Evolutionary conservation across 2,329 filamentous ascomycete genomes (phyloP).

Genomic region (Monilinia laxa): DNA sequence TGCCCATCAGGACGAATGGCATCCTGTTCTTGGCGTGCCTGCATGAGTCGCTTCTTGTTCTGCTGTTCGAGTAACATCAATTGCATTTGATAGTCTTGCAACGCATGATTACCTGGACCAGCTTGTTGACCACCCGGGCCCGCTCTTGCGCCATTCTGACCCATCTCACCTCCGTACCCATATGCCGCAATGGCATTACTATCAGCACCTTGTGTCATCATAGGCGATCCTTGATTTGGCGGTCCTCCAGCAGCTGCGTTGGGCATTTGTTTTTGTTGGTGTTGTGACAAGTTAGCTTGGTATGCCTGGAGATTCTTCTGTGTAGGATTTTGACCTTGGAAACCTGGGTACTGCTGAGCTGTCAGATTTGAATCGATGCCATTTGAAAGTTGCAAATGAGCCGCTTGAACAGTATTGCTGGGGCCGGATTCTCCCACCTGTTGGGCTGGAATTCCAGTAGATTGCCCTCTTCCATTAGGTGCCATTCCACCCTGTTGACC

Average conservation of each 20-base stretch:
- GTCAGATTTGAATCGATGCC: slow-evolving; percentile 77
- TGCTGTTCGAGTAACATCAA: slow-evolving; percentile 84
- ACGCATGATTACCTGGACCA: slow-evolving; percentile 64
- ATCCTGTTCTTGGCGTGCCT: slow-evolving; percentile 78
- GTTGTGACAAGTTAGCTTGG: slow-evolving; percentile 78
- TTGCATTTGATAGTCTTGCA: slow-evolving; percentile 89
- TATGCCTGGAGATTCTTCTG: slow-evolving; percentile 81
- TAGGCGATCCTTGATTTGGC: slow-evolving; percentile 75
- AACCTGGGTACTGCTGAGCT: slow-evolving; percentile 69
- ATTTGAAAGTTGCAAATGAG: slow-evolving; percentile 63
- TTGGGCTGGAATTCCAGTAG: slow-evolving; percentile 64
- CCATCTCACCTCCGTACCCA: slow-evolving; percentile 63
- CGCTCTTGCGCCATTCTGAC: slow-evolving; percentile 56
- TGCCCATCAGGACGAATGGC: slow-evolving; percentile 53
- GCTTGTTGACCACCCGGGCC: slow-evolving; percentile 58
- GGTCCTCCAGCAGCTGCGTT: slow-evolving; percentile 76
- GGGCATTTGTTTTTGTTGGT: slow-evolving; percentile 70
- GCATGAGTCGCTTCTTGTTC: slow-evolving; percentile 82
- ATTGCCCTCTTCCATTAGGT: slow-evolving; percentile 68
- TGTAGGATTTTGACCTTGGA: slow-evolving; percentile 43
- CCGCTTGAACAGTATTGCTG: slow-evolving; percentile 49
- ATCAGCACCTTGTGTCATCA: slow-evolving; percentile 74
- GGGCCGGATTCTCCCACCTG: slow-evolving; percentile 58
- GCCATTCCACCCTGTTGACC: slow-evolving; percentile 56
- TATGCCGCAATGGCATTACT: slow-evolving; percentile 55